Conservation (phyloP, 2,329 filamentous ascomycete genomes). For the Lecanosticta acicola region DNA sequence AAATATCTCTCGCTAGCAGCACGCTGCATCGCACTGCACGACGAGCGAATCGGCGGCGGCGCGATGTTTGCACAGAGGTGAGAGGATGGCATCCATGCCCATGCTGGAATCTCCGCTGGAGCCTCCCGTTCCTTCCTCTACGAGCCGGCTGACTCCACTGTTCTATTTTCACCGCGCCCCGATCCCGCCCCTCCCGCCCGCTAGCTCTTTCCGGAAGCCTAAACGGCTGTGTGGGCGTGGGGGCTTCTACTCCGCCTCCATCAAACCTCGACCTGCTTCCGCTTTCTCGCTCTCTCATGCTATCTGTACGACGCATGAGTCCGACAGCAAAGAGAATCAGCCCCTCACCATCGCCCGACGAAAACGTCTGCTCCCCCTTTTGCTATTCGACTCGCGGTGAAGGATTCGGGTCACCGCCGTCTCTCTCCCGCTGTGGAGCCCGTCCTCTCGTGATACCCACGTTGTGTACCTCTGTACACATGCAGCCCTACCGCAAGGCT, state of each 20-base stretch:
- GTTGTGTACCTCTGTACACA: slow-evolving; percentile 6
- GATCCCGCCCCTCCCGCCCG: too few species aligned
- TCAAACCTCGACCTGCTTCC: slow-evolving; percentile 3
- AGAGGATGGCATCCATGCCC: background rate
- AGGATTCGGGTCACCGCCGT: slow-evolving; percentile 11
- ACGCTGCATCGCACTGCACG: background rate
- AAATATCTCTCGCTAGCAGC: background rate
- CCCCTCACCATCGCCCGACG: slow-evolving; percentile 1
- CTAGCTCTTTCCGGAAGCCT: background rate
- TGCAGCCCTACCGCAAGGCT: slow-evolving; percentile 5
- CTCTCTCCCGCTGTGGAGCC: too few species aligned
- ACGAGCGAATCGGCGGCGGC: slow-evolving; percentile 4
- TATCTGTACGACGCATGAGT: background rate
- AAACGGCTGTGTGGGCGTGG: background rate
- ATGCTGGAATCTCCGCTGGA: too few species aligned
- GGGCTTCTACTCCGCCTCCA: background rate
- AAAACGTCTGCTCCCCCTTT: background rate
- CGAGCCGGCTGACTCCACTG: background rate
- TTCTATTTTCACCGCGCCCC: background rate
- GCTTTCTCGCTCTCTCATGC: slow-evolving; percentile 1
- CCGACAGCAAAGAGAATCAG: background rate
- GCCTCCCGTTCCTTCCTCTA: too few species aligned
- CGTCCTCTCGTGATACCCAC: background rate
- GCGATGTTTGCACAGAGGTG: background rate
- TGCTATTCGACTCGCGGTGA: slow-evolving; percentile 14